Evolutionary conservation across 441 rosid species (phyloP).

Genomic region (Daphne laureola): DNA sequence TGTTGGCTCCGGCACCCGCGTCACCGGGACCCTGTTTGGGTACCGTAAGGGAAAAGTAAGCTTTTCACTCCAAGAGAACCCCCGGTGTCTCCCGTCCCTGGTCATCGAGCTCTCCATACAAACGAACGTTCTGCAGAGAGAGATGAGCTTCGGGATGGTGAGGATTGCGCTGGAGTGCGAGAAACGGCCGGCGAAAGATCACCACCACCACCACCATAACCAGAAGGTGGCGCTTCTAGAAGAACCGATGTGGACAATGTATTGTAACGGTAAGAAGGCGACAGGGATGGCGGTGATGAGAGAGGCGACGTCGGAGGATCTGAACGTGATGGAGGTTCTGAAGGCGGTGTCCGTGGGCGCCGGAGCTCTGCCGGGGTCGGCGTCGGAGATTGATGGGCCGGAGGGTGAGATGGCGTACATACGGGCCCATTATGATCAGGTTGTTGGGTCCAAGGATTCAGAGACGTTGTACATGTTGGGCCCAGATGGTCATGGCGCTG

Average conservation of each 20-base stretch:
- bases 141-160: slow-evolving; percentile 57
- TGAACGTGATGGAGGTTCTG: slow-evolving; percentile 65
- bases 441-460: slow-evolving; percentile 39
- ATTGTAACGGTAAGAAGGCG: slow-evolving; percentile 66
- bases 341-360: slow-evolving; percentile 80
- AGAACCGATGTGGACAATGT: slow-evolving; percentile 84
- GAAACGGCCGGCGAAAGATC: slow-evolving; percentile 38
- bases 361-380: slow-evolving; percentile 54
- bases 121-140: slow-evolving; percentile 39
- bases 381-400: slow-evolving; percentile 22
- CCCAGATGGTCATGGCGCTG: slow-evolving; percentile 41
- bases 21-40: slow-evolving; percentile 60
- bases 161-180: slow-evolving; percentile 81
- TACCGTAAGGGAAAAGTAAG: slow-evolving; percentile 51
- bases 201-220: no score
- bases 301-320: slow-evolving; percentile 62
- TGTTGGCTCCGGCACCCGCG: slow-evolving; percentile 18
- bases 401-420: slow-evolving; percentile 30
- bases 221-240: slow-evolving; percentile 29
- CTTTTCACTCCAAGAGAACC: slow-evolving; percentile 45
- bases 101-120: slow-evolving; percentile 44
- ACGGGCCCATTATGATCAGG: slow-evolving; percentile 34
- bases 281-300: slow-evolving; percentile 66
- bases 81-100: slow-evolving; percentile 35
- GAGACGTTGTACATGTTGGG: slow-evolving; percentile 42